A percentile compares a stretch with the other conserved stretches of the same genome.
Evolutionary conservation across 768 basidiomycete genomes (phyloP).

Genomic region (Boletus vermiculosoides): DNA sequence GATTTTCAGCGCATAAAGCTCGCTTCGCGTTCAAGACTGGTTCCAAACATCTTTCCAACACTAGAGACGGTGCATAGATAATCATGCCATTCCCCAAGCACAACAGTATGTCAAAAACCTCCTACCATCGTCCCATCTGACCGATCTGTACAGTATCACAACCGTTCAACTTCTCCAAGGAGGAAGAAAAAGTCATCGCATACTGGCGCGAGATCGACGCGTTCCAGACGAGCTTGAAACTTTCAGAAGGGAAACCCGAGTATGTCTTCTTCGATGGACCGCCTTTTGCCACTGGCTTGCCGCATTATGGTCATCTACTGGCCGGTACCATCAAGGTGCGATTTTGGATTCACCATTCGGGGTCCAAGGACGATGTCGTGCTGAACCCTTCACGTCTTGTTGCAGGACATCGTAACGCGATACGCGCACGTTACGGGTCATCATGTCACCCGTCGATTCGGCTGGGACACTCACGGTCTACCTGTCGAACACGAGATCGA

Average conservation of each 20-base stretch:
- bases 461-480: slow-evolving; percentile 98
- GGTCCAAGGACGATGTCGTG: neutral
- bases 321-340: slow-evolving; percentile 91
- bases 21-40: neutral
- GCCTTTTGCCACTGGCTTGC: slow-evolving; percentile 94
- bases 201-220: slow-evolving; percentile 98
- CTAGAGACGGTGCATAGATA: neutral
- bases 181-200: slow-evolving; percentile 85
- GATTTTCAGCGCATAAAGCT: neutral
- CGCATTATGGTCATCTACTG: slow-evolving; percentile 93
- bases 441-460: slow-evolving; percentile 92
- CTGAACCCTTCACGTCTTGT: neutral
- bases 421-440: slow-evolving; percentile 92
- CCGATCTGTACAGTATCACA: slow-evolving; percentile 54
- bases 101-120: slow-evolving; percentile 54
- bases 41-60: neutral
- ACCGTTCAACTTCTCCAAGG: slow-evolving; percentile 79
- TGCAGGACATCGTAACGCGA: slow-evolving; percentile 93
- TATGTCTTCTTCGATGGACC: slow-evolving; percentile 97
- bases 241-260: slow-evolving; percentile 86
- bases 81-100: slow-evolving; percentile 67
- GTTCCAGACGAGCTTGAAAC: slow-evolving; percentile 90
- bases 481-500: slow-evolving; percentile 99
- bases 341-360: neutral
- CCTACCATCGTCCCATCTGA: slow-evolving; percentile 2